Percentiles rank a stretch among this genome's conserved stretches.
These are phyloP conservation scores for Cinchona pubescens DNA, from an alignment of 257 asterid species.

Conservation along the genomic window DNA sequence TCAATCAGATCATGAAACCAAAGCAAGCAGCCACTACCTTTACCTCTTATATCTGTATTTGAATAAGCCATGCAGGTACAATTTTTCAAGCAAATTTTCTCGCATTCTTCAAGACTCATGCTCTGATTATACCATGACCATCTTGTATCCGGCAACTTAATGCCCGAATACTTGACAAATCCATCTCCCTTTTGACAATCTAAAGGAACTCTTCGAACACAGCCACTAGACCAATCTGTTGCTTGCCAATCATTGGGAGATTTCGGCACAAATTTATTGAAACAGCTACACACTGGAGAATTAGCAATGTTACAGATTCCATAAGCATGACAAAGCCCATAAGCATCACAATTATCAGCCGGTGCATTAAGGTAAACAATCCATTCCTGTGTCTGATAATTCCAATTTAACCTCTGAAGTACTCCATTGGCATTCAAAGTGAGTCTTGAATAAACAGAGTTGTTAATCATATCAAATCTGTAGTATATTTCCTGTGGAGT, in stretches of 20 bases:
- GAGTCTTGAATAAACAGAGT: constrained; percentile 23
- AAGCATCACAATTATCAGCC: constrained; percentile 30
- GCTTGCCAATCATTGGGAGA: constrained; percentile 21
- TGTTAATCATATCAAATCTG: constrained; percentile 15
- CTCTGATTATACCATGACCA: constrained; percentile 19
- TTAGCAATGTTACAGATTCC: constrained; percentile 26
- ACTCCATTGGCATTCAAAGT: constrained; percentile 12
- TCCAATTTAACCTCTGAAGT: constrained; percentile 21
- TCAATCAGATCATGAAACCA: constrained; percentile 36
- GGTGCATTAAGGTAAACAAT: constrained; percentile 13
- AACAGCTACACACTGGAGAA: constrained; percentile 30
- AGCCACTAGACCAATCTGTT: constrained; percentile 30
- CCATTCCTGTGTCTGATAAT: constrained; percentile 24
- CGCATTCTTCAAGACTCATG: constrained; percentile 25
- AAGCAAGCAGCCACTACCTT: constrained; percentile 36
- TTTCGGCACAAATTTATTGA: constrained; percentile 25
- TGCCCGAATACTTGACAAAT: constrained; percentile 16
- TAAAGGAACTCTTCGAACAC: constrained; percentile 26
- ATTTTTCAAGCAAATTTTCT: constrained; percentile 26
- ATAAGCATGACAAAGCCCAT: constrained; percentile 29
- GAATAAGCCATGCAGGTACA: constrained; percentile 39
- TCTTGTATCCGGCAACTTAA: constrained; percentile 35
- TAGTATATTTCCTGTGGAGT: constrained; percentile 26
- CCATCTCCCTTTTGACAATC: constrained; percentile 25
- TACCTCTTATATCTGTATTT: constrained; percentile 20